These are phyloP conservation scores for Tetrapyrgos nigripes DNA, from an alignment of 1,284 basidiomycete genomes.

Conservation along the genomic window DNA sequence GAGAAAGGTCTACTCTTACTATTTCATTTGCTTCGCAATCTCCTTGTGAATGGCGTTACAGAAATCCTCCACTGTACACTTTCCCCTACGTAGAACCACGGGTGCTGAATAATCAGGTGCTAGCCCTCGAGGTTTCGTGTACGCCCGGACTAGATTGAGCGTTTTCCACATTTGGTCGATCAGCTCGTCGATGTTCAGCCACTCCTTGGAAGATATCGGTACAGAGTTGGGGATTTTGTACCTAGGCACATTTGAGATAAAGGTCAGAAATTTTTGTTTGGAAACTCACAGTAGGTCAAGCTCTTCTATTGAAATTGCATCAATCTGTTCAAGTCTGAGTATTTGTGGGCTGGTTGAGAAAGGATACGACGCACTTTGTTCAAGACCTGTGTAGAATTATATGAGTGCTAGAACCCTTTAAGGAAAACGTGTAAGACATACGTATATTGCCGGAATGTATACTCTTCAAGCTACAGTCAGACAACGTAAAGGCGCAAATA, in stretches of 20 bases:
- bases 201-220: conserved; percentile 91
- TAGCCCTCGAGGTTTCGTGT: conserved; percentile 94
- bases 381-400: conserved; percentile 56
- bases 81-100: conserved; percentile 81
- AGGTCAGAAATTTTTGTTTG: conserved; percentile 4
- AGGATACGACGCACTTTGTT: conserved; percentile 63
- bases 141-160: conserved; percentile 89
- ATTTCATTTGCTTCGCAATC: conserved; percentile 93
- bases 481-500: background rate
- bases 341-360: background rate
- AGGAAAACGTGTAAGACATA: conserved; percentile 43
- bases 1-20: conserved; percentile 52
- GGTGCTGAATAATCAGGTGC: conserved; percentile 88
- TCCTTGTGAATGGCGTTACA: conserved; percentile 91
- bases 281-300: conserved; percentile 88
- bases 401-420: conserved; percentile 2
- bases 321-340: conserved; percentile 70
- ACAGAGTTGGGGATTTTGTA: conserved; percentile 96
- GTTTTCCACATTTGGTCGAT: conserved; percentile 92
- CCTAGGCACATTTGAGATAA: conserved; percentile 46
- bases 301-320: conserved; percentile 98
- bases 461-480: conserved; percentile 60
- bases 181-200: conserved; percentile 98
- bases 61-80: conserved; percentile 89
- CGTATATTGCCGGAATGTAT: conserved; percentile 92